Evolutionary conservation across 2,329 filamentous ascomycete species (phyloP), one percentile per base, ranked within the genome.

Genomic region (Aspergillus neotritici): DNA sequence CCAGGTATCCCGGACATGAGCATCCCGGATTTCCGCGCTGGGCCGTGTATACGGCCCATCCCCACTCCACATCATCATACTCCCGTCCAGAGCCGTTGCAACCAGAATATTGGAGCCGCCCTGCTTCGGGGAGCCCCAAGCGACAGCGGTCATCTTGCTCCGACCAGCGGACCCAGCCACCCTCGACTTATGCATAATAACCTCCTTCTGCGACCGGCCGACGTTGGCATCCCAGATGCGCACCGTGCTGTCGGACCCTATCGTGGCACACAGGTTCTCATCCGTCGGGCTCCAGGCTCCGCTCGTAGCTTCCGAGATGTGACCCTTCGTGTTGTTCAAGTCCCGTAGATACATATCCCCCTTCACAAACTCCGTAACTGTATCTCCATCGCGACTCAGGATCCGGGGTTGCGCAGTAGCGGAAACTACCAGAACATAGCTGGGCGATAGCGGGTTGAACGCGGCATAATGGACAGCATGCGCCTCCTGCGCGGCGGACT

Each of bases 341-440:
- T 98, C 93, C 42, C 91, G 80, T 53, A 98, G 71, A 59, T 98
- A 98, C 90, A 97, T 97, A 63, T 98, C 93, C 35, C 93, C 93
- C 69, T 98, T 98, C 54, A 89, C 84, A 53, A 95, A 97, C 60
- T 96, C 89, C 1, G 84, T 84, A 37, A 94, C 57, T 6, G 86
- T 76, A 34, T 94, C 87, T 31, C 93, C 93, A 69, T 98, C 91
- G 58, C 93, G 82, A 56, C 81, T 87, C 64, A 97, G 76, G 16
- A 98, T 82, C 64, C 89, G 90, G 10, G 91, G 87, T 64, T 97
- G 91, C 2, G 91, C 84, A 32, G 91, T 87, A 5, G 91, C 89
- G 6, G 89, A 86, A 34, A 97, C 76, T 54, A 93, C 94, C 29
- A 98, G 79, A 47, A 98, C 82, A 48, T 86, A 81, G 49, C 82